Evolutionary conservation across 495 filamentous ascomycete species (phyloP).

Genomic region (Saxophila tyrrhenica): DNA sequence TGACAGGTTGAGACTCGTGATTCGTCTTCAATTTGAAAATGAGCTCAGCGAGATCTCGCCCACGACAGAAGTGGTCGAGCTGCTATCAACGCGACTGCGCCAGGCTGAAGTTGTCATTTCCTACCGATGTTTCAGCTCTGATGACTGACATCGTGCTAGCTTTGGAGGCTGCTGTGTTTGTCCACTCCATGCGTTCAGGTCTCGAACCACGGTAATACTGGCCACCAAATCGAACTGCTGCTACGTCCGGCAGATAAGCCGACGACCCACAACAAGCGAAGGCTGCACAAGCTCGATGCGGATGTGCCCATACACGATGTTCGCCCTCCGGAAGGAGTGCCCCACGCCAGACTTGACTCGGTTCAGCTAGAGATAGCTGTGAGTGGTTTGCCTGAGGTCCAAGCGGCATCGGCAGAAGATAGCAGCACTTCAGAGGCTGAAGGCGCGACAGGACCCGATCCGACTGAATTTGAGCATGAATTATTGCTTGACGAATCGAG

Average conservation of each 20-base stretch:
- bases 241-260: not conserved
- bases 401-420: not conserved
- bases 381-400: not conserved
- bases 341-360: not conserved
- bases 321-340: constrained; percentile 1
- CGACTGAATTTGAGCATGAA: not conserved
- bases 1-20: constrained; percentile 17
- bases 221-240: not conserved
- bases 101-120: constrained; percentile 18
- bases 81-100: constrained; percentile 11
- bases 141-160: not conserved
- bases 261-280: not conserved
- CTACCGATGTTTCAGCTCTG: not conserved
- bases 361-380: not conserved
- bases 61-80: constrained; percentile 6
- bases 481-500: not conserved
- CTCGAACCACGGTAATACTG: not conserved
- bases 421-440: not conserved
- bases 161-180: not conserved
- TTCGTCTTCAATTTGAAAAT: constrained; percentile 16
- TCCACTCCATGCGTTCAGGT: not conserved
- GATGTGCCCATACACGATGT: constrained; percentile 6
- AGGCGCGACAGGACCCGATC: not conserved
- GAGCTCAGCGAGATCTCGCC: not conserved
- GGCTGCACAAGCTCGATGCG: constrained; percentile 9